Evolutionary conservation across 139 green algal species (phyloP).

Genomic region (Closterium sp.): DNA sequence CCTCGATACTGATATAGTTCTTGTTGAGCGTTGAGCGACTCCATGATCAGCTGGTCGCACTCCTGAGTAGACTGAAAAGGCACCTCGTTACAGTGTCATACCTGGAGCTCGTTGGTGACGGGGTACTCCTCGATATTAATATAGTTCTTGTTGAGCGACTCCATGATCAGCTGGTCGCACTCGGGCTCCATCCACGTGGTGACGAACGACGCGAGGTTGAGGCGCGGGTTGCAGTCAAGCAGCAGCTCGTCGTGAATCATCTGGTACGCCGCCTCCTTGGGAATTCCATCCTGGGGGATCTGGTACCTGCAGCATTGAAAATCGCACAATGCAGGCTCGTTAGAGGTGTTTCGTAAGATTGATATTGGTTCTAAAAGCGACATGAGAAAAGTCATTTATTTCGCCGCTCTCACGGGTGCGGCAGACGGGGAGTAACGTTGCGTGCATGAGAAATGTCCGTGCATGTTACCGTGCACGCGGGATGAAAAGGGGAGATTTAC

Average conservation of each 20-base stretch:
- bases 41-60: conserved; percentile 46
- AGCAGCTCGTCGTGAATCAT: conserved; percentile 51
- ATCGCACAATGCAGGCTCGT: neutral
- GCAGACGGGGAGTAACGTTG: neutral
- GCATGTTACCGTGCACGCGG: neutral
- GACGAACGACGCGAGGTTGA: conserved; percentile 49
- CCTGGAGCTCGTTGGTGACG: conserved; percentile 43
- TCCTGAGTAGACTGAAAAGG: too few species aligned
- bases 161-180: conserved; percentile 46
- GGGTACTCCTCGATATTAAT: conserved; percentile 57
- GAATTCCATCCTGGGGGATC: neutral
- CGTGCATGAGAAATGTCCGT: too few species aligned
- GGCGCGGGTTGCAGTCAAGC: conserved; percentile 37
- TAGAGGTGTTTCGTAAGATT: neutral
- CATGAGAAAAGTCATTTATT: neutral
- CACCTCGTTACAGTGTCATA: too few species aligned
- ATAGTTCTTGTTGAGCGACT: conserved; percentile 52
- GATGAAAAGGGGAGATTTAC: neutral
- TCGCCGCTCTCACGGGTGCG: neutral
- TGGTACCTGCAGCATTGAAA: neutral
- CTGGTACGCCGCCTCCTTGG: conserved; percentile 44
- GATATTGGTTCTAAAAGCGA: neutral
- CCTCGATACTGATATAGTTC: conserved; percentile 55
- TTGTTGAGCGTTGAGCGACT: conserved; percentile 52
- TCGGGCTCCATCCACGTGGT: conserved; percentile 52